Evolutionary conservation across 2,329 filamentous ascomycete species (phyloP), one percentile per base, ranked within the genome.

Genomic region (Polychaeton citri): DNA sequence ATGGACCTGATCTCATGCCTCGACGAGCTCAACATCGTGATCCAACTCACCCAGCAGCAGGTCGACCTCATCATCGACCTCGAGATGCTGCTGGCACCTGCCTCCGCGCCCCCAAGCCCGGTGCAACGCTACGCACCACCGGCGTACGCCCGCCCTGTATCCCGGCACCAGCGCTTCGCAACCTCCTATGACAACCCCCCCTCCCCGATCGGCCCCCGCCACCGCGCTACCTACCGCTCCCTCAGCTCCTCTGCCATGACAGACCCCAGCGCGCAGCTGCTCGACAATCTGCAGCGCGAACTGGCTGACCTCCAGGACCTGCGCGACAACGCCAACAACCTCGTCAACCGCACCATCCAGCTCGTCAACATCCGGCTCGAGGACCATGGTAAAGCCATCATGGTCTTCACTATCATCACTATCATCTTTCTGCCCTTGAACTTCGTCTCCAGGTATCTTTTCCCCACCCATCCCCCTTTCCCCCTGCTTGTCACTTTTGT

Each of bases 331-430:
- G 61, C 57, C 34, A 63, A 63, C 35, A 47, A 58, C 1, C 51
- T 64, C 1, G 57, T 64, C 38, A 63, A 58, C 15, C 53, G 61
- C 16, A 63, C 60, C 1, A 62, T 63, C 32, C 60, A 63, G 38
- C 54, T 63, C 2, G 60, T 64, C 39, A 63, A 64, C 38, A 63
- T 65, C 32, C 54, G 61, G 2, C 52, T 64, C 3, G 62, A 64
- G 48, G 61, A 63, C 36, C 64, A 78, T 55, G 67, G 59, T 2
- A 68, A 69, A 38, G 72, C 68, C 0, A 66, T 74, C 41, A 69
- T 74, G 64, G 66, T 74, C 6, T 74, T 74, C 46, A 74, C 70
- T 3, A 66, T 74, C 32, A 69, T 73, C 2, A 74, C 71, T 1
- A 72, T 73, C 38, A 60, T 74, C 19, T 74, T 74, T 50, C 54